A percentile compares a stretch with the other conserved stretches of the same genome.
phyloP scores from a whole-genome alignment of 257 asterid genomes.

The Coffea canephora region DNA sequence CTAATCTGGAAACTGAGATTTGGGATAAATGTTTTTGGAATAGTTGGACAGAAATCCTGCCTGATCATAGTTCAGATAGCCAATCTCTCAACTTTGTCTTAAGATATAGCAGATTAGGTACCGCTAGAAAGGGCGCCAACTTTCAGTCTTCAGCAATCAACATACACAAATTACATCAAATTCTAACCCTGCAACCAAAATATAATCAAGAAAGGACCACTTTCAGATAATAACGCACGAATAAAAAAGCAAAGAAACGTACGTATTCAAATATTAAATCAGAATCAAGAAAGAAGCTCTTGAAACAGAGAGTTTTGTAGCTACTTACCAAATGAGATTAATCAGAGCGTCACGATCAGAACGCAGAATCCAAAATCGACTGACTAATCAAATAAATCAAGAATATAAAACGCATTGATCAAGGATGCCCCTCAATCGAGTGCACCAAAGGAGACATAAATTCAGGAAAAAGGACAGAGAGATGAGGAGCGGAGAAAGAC shows the following conservation, averaged over 20 bases:
- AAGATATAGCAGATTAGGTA: background rate
- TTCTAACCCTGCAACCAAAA: constrained; percentile 7
- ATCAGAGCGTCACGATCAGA: constrained; percentile 17
- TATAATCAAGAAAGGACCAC: background rate
- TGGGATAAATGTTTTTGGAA: background rate
- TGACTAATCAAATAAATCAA: constrained; percentile 24
- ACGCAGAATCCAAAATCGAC: constrained; percentile 19
- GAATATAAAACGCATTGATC: background rate
- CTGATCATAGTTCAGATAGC: background rate
- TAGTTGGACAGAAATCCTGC: background rate
- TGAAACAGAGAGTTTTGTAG: constrained; percentile 6
- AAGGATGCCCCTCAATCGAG: background rate
- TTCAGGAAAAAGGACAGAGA: background rate
- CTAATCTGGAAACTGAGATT: constrained; percentile 4
- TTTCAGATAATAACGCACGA: background rate
- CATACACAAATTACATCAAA: background rate
- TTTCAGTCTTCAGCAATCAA: background rate
- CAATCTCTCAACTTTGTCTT: background rate
- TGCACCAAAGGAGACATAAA: background rate
- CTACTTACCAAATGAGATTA: constrained; percentile 32
- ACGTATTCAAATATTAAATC: background rate
- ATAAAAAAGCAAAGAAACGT: background rate
- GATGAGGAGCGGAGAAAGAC: background rate
- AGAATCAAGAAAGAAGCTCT: background rate
- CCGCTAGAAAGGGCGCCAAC: background rate